Evolutionary conservation across 2,329 filamentous ascomycete species (phyloP).

Genomic region (Colletotrichum camelliae): DNA sequence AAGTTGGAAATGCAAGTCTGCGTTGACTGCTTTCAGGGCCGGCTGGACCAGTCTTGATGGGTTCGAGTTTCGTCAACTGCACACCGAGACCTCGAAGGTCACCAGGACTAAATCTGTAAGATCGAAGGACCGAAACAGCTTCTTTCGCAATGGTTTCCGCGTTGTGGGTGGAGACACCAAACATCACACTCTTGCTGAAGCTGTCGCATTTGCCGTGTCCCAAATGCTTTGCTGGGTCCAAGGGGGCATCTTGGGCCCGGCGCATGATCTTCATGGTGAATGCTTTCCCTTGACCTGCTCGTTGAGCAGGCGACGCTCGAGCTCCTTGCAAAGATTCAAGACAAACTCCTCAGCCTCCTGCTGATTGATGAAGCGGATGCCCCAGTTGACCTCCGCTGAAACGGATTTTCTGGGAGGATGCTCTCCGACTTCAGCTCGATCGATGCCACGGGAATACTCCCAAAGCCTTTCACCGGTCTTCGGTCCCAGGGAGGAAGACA

Average conservation of each 20-base stretch:
- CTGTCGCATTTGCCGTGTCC: conserved; percentile 95
- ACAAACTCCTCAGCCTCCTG: conserved; percentile 95
- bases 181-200: conserved; percentile 84
- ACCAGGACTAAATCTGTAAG: conserved; percentile 84
- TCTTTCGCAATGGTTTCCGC: conserved; percentile 77
- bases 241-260: conserved; percentile 81
- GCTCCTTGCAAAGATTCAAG: conserved; percentile 80
- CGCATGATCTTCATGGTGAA: conserved; percentile 96
- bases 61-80: conserved; percentile 91
- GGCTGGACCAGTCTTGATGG: conserved; percentile 66
- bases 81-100: conserved; percentile 93
- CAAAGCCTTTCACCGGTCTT: conserved; percentile 92
- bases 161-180: conserved; percentile 85
- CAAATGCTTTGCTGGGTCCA: conserved; percentile 91
- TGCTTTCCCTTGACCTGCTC: conserved; percentile 88
- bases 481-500: conserved; percentile 78
- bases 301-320: conserved; percentile 80
- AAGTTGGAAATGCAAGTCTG: conserved; percentile 73
- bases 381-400: conserved; percentile 98
- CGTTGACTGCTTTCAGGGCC: conserved; percentile 77
- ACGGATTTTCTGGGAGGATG: conserved; percentile 90
- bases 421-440: conserved; percentile 83
- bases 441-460: conserved; percentile 90
- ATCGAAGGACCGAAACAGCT: conserved; percentile 81
- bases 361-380: conserved; percentile 91